Evolutionary conservation across 331 rosid species (phyloP).

Genomic region (Dryas integrifolia): DNA sequence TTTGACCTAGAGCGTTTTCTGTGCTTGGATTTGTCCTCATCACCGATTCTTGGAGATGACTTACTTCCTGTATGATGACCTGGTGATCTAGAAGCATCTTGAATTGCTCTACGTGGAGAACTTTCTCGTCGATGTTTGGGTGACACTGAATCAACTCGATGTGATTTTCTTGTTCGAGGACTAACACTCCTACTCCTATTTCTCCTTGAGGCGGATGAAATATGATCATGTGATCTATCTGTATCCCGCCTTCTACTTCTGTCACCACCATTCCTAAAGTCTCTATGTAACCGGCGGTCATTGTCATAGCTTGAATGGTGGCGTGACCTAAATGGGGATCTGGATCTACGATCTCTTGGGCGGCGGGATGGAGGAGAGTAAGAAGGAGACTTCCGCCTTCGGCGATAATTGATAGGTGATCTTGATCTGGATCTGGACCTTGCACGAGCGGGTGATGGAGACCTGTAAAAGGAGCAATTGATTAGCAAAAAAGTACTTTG

Average conservation of each 20-base stretch:
- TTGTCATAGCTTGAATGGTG: slow-evolving; percentile 51
- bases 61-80: slow-evolving; percentile 48
- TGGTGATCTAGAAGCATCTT: slow-evolving; percentile 63
- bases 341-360: slow-evolving; percentile 58
- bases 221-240: slow-evolving; percentile 55
- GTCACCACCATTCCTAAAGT: slow-evolving; percentile 56
- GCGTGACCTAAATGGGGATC: slow-evolving; percentile 75
- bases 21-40: slow-evolving; percentile 48
- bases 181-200: slow-evolving; percentile 64
- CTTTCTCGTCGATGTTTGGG: slow-evolving; percentile 62
- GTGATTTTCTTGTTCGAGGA: slow-evolving; percentile 57
- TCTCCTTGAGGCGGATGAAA: slow-evolving; percentile 48
- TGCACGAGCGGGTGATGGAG: slow-evolving; percentile 61
- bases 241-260: slow-evolving; percentile 68
- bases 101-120: slow-evolving; percentile 62
- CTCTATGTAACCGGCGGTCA: slow-evolving; percentile 61
- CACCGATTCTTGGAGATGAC: slow-evolving; percentile 68
- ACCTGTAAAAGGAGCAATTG: slow-evolving; percentile 41
- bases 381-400: slow-evolving; percentile 77
- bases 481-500: background rate
- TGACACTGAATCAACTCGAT: slow-evolving; percentile 55
- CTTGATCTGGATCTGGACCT: slow-evolving; percentile 76
- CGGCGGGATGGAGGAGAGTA: slow-evolving; percentile 67
- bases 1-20: slow-evolving; percentile 75
- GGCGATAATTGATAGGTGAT: slow-evolving; percentile 70